Base-by-base conservation (phyloP, 148 eudicot genomes). In the Rhododendron williamsianum region DNA sequence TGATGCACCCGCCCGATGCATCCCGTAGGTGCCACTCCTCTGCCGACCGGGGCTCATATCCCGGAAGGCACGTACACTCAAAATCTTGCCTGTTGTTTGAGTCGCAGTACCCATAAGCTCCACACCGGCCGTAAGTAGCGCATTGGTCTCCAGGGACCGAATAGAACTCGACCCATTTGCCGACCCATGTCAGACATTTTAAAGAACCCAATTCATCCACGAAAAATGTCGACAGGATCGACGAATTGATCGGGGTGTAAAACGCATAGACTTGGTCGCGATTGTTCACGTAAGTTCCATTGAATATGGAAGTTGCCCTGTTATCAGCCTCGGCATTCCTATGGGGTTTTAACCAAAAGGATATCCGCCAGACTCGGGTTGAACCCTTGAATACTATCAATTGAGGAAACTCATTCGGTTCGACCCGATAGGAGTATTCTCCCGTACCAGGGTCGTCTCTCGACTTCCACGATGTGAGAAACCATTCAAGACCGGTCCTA, bases 1-100 rank as follows among this genome's bases (percentile, higher is more conserved):
- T 84, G 12, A 83, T 58, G 76, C 93, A 92, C 73, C 93, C 93
- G 35, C 82, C 58, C 13, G 90, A 85, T 5, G 90, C 93, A 63
- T 92, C 90, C 81, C 92, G 85, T 48, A 54, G 60, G 60, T 54
- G 0, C 60, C 60, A 54, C 23, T 54, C 6, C 21, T 54, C 60
- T 54, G 6, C 23, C 23, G 21, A 54, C 6, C 7, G 16, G 21
- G 60, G 60, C 60, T 54, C 60, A 1, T 54, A 54, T 16, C 60
- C 60, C 1, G 23, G 60, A 54, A 54, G 60, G 21, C 60, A 54
- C 5, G 60, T 54, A 5, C 60, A 54, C 21, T 54, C 60, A 5
- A 54, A 54, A 4, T 16, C 60, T 54, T 54, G 60, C 21, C 23
- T 4, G 60, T 54, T 54, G 6, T 16, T 54, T 18, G 19, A 54